Evolutionary conservation across 495 filamentous ascomycete species (phyloP).

Genomic region (Neurospora sp.): DNA sequence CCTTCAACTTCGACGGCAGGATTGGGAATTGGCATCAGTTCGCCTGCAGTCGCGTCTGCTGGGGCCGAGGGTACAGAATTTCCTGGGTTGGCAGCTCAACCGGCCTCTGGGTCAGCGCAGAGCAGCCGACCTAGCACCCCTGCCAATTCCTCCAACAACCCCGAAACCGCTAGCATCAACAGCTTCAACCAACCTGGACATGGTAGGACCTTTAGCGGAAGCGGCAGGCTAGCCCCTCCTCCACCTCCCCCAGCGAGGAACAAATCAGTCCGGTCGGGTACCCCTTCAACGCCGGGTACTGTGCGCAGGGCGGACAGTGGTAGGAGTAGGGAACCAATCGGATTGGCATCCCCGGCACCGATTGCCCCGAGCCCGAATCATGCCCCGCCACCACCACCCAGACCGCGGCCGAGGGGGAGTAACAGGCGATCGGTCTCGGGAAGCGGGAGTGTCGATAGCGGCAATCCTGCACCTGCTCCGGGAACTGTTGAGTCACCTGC

Average conservation of each 20-base stretch:
- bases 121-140: background rate
- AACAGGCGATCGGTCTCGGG: conserved; percentile 39
- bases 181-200: background rate
- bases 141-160: background rate
- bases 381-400: conserved; percentile 52
- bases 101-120: background rate
- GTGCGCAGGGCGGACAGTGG: background rate
- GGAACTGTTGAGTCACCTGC: background rate
- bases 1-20: conserved; percentile 8
- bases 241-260: conserved; percentile 35
- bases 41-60: conserved; percentile 4
- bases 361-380: background rate
- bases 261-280: conserved; percentile 25
- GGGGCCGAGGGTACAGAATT: background rate
- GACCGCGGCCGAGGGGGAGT: conserved; percentile 44
- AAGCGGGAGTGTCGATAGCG: conserved; percentile 34
- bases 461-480: background rate
- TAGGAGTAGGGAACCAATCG: conserved; percentile 12
- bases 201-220: background rate
- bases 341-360: background rate
- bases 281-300: conserved; percentile 19
- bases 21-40: background rate
- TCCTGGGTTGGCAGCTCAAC: background rate
- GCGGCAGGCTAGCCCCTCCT: conserved; percentile 26
- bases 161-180: background rate